Evolutionary conservation across 1,284 basidiomycete species (phyloP), one percentile per base, ranked within the genome.

Genomic region (Pterulicium gracile): DNA sequence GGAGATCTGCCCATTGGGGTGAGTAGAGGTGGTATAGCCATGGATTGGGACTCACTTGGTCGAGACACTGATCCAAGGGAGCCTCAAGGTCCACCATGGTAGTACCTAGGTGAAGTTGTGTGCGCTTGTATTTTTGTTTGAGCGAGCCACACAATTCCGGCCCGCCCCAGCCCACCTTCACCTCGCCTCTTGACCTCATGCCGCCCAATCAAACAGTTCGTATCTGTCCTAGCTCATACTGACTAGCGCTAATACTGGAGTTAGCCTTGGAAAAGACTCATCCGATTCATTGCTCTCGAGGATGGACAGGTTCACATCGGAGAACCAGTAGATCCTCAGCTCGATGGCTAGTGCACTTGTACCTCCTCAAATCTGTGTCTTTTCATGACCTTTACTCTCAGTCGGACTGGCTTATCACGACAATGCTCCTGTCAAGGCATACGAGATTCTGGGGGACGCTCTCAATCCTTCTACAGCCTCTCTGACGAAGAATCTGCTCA

Each of bases 271-370:
- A 77, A 77, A 20, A 79, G 88, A 39, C 73, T 90, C 47, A 86
- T 92, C 52, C 84, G 88, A 48, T 92, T 92, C 60, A 70, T 86
- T n/a, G 87, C 88, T 12, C 67, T 65, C 14, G 87, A 88, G 64
- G 88, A 85, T 1, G 68, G 72, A 4, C 66, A 74, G 48, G 74
- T 88, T 10, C 85, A 88, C 55, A 72, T 88, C 50, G 88, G 89
- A 35, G 73, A 90, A 59, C 88, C 88, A 0, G 67, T 86, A 15
- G 79, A 89, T 51, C 49, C 75, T 1, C 65, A 65, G 23, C 66
- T 83, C 21, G 86, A 88, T 55, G 74, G 86, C 77, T 55, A 55
- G 70, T 55, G 12, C 12, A 42, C n/a, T 24, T 13, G 42, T 24
- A 43, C 3, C 15, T 36, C 20, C 14, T 44, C 15, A n/a, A 14